Evolutionary conservation across 305 asterid species (phyloP).

Genomic region (Stenogyne calaminthoides): DNA sequence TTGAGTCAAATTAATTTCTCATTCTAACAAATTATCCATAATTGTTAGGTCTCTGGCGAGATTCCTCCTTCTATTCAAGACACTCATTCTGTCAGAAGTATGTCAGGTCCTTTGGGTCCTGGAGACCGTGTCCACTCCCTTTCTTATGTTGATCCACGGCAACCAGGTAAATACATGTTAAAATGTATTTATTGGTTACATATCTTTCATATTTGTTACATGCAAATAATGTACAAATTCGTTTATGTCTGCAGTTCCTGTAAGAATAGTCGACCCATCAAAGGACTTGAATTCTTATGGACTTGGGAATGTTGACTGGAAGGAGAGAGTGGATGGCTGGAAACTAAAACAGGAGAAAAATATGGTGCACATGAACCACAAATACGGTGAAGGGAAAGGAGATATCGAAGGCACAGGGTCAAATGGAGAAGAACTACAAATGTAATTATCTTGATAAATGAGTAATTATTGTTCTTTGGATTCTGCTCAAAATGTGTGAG

Average conservation of each 20-base stretch:
- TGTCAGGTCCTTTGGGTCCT: constrained; percentile 90
- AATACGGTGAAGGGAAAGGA: constrained; percentile 79
- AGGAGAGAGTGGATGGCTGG: constrained; percentile 93
- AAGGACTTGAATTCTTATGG: constrained; percentile 91
- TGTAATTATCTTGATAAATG: constrained; percentile 48
- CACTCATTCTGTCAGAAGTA: constrained; percentile 89
- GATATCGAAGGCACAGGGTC: constrained; percentile 94
- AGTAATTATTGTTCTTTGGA: not conserved
- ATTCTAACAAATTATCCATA: not conserved
- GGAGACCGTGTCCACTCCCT: constrained; percentile 63
- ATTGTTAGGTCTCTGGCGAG: constrained; percentile 76
- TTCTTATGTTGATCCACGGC: constrained; percentile 72
- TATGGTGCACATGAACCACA: constrained; percentile 59
- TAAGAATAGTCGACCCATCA: constrained; percentile 86
- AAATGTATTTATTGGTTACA: not conserved
- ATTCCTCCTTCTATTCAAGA: constrained; percentile 74
- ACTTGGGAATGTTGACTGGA: constrained; percentile 93
- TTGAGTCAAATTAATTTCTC: not conserved
- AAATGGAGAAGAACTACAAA: constrained; percentile 88
- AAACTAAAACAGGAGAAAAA: constrained; percentile 82
- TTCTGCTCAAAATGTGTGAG: not conserved
- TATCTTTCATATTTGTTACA: constrained; percentile 9
- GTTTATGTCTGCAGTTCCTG: constrained; percentile 61
- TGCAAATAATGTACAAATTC: constrained; percentile 14
- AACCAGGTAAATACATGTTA: constrained; percentile 49